Base-by-base conservation (phyloP, 352 stramenopile genomes). In the Globisporangium emineosum region DNA sequence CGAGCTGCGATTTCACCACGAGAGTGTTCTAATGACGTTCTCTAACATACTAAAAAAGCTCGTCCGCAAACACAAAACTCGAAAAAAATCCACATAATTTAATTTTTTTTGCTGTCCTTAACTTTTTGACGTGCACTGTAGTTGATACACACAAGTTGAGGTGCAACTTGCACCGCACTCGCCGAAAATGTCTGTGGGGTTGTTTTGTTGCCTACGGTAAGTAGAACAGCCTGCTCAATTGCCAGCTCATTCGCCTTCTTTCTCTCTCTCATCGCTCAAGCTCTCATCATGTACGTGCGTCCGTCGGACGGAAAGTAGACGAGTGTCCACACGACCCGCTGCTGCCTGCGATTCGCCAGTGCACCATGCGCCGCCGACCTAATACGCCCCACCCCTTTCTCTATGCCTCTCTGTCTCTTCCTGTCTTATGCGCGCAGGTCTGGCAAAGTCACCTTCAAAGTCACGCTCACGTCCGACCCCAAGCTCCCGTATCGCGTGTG, bases 391-490 rank as follows among this genome's bases (percentile, higher is more conserved):
- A 19, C 10, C 10, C 35, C 12, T 10, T 42, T 19, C 35, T 42
- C 35, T 52, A 5, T 52, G 45, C 9, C 45, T 27, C 3, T 57
- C 1, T 42, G 27, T 5, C 29, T 32, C 29, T 32, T 5, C n/a
- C n/a, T n/a, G n/a, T 32, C 29, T 32, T 40, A 25, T 10, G 27
- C 23, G 5, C 9, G 0, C 63, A 87, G 78, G 78, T 79, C 76
- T 23, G 76, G 73, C 33, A 95, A 93, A 73, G 84, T 95, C 35
- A 90, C 83, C 40, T 95, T 95, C 69, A 93, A 93, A 68, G 83
- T 95, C 51, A 95, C 83, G 43, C 77, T 95, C 30, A 90, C 87
- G 43, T 95, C 87, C n/a, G 87, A 95, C 73, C 85, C 84, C 17
- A 93, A 92, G 75, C 79, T 93, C 25, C 87, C 87, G 19, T 95